Percentiles rank a stretch among this genome's conserved stretches.
phyloP scores from a whole-genome alignment of 2,329 filamentous ascomycete genomes.

The Arthrobotrys sinensis region DNA sequence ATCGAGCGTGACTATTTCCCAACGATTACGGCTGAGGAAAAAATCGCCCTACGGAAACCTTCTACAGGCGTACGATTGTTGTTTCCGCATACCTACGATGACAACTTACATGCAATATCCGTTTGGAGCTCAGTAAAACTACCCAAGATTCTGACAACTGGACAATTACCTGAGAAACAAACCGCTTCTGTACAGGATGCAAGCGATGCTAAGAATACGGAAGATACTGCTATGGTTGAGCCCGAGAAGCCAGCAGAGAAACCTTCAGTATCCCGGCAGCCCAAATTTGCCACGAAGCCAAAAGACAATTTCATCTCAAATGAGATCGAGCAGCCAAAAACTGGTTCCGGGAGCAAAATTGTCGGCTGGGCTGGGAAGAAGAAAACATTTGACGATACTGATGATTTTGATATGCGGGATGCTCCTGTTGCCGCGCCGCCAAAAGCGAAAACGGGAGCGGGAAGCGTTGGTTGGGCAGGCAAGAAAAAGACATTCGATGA shows the following conservation, averaged over 20 bases:
- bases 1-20: slow-evolving; percentile 47
- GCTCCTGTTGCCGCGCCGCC: neutral
- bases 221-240: slow-evolving; percentile 66
- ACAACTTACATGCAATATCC: slow-evolving; percentile 31
- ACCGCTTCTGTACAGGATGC: slow-evolving; percentile 52
- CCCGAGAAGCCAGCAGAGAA: slow-evolving; percentile 18
- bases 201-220: slow-evolving; percentile 63
- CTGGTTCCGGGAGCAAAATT: slow-evolving; percentile 25
- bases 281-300: neutral
- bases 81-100: slow-evolving; percentile 53
- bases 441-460: slow-evolving; percentile 43
- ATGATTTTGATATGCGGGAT: slow-evolving; percentile 36
- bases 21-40: slow-evolving; percentile 10
- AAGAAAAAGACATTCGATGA: slow-evolving; percentile 58
- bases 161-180: slow-evolving; percentile 33
- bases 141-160: slow-evolving; percentile 46
- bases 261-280: slow-evolving; percentile 26
- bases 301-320: neutral
- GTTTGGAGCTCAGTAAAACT: slow-evolving; percentile 44
- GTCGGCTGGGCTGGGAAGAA: slow-evolving; percentile 44
- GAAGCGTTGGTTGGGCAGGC: slow-evolving; percentile 53
- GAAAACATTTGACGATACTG: slow-evolving; percentile 28
- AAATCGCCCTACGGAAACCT: neutral
- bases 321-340: slow-evolving; percentile 5
- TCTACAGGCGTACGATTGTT: slow-evolving; percentile 11